Base-by-base conservation (phyloP, 345 rosid genomes). In the Dimocarpus longan region DNA sequence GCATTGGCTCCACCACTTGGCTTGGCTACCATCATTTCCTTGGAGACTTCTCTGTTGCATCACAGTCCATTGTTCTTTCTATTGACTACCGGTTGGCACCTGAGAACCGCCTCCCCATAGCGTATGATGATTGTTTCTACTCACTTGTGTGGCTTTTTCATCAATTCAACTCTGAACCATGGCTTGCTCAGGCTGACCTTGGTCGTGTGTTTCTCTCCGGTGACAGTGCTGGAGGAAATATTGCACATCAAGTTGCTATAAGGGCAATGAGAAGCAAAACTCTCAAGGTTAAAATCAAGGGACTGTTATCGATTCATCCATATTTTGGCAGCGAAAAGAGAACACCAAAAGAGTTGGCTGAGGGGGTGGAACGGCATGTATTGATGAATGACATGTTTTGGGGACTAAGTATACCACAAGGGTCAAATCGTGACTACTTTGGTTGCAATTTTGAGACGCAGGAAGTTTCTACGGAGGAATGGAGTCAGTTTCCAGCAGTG, bases 141-240 rank as follows among this genome's bases (percentile, higher is more conserved):
- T 82, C 92, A 6, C 86, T 88, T 19, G 84, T 87, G 70, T 91
- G 95, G 91, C 76, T 88, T 16, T 18, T 75, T 19, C 39, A 44
- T 59, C 70, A 66, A 13, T 78, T 44, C 10, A 71, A 22, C n/a
- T 57, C 76, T 10, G 91, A 88, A 70, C 88, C 93, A 10, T 91
- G 91, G 91, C 86, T 90, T 52, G 43, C 79, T 65, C 70, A 28
- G 24, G 89, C 89, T 7, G 86, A 86, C 75, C 85, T 87, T 26
- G 79, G 84, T 15, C 70, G 77, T 6, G 84, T 87, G 12, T 88
- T 88, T 68, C 83, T 91, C 70, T 90, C 90, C 0, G 93, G 93
- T 32, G 93, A 91, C 81, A 90, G 92, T 12, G 92, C 93, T 0
- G 91, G 93, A 64, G 92, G 89, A 11, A 91, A 91, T 88, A 90